Evolutionary conservation across 129 eudicot species (phyloP).

Genomic region (Scalesia atractyloides): DNA sequence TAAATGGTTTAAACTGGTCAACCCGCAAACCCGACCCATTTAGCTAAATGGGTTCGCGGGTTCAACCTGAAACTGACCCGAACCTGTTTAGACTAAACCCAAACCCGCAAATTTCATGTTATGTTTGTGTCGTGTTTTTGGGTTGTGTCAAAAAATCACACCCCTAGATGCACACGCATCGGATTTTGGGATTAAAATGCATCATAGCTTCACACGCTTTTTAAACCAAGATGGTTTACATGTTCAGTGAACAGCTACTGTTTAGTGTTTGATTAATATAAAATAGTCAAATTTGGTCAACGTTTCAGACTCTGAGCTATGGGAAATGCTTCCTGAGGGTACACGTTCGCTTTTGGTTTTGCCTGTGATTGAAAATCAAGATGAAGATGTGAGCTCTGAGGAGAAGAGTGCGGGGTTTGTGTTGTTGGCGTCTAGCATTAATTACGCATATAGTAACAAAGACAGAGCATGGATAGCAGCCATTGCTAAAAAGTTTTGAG

Average conservation of each 20-base stretch:
- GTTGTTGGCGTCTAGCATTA: slow-evolving; percentile 71
- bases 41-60: too few species aligned
- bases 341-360: slow-evolving; percentile 72
- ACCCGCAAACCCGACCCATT: too few species aligned
- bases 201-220: neutral
- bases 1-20: too few species aligned
- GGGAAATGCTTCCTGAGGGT: slow-evolving; percentile 70
- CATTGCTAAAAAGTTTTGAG: slow-evolving; percentile 66
- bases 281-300: neutral
- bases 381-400: slow-evolving; percentile 9
- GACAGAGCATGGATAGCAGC: slow-evolving; percentile 83
- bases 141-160: too few species aligned
- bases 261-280: neutral
- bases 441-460: slow-evolving; percentile 66
- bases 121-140: too few species aligned
- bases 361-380: slow-evolving; percentile 43
- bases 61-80: too few species aligned
- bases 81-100: too few species aligned
- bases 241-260: neutral
- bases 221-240: neutral
- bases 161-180: too few species aligned
- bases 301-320: slow-evolving; percentile 56
- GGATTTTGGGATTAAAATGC: too few species aligned
- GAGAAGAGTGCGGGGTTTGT: slow-evolving; percentile 52
- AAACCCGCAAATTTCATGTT: too few species aligned